These are phyloP conservation scores for Salix udensis DNA, from an alignment of 345 rosid species.

Conservation along the genomic window DNA sequence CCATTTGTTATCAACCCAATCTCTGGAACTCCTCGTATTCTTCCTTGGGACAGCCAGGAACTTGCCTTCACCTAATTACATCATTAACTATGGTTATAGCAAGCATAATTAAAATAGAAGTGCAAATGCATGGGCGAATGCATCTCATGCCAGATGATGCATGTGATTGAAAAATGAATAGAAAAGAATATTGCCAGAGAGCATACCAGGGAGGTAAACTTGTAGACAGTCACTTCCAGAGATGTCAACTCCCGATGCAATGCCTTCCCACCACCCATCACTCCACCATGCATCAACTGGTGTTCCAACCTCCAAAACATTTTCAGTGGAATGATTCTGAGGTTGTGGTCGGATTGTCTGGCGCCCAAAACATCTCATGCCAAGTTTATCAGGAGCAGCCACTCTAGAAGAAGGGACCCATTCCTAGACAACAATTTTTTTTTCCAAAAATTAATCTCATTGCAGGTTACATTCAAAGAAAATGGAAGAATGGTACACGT, in stretches of 20 bases:
- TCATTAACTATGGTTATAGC: constrained; percentile 14
- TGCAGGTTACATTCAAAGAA: neutral
- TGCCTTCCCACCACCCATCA: constrained; percentile 99
- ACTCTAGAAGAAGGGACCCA: constrained; percentile 74
- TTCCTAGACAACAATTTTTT: constrained; percentile 43
- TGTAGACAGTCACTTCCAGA: constrained; percentile 40
- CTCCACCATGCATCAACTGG: constrained; percentile 99
- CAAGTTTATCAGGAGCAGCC: constrained; percentile 76
- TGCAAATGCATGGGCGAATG: neutral
- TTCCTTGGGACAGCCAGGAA: constrained; percentile 49
- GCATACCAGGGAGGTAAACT: constrained; percentile 73
- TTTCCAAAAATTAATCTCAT: neutral
- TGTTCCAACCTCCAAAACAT: constrained; percentile 44
- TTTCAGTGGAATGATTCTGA: constrained; percentile 23
- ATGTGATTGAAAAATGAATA: neutral
- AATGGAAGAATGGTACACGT: neutral
- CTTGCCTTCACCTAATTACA: constrained; percentile 59
- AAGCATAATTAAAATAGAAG: neutral
- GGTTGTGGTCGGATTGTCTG: constrained; percentile 73
- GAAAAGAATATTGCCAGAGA: neutral
- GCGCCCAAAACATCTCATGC: constrained; percentile 69
- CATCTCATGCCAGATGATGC: neutral
- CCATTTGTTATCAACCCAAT: constrained; percentile 80
- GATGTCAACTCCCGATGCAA: constrained; percentile 44
- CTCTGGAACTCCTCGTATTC: constrained; percentile 68